A percentile compares a stretch with the other conserved stretches of the same genome.
Conservation (phyloP, 2,329 filamentous ascomycete species). For the Taxawa tesnikishii region DNA sequence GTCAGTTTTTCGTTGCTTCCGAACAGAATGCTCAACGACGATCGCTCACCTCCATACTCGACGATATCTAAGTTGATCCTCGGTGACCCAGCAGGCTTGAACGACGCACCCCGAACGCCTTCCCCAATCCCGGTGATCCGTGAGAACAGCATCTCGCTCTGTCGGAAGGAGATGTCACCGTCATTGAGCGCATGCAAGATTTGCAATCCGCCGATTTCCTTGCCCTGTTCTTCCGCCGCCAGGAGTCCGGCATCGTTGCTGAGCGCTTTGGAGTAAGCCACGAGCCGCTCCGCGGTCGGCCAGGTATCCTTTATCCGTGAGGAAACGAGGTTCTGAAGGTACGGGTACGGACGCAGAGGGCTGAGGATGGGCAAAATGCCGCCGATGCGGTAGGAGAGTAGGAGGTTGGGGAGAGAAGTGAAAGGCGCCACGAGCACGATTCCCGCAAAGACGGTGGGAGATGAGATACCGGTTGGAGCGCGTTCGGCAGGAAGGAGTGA, state of each 20-base stretch:
- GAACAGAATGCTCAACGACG: background rate
- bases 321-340: constrained; percentile 48
- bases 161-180: constrained; percentile 64
- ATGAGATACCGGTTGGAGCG: background rate
- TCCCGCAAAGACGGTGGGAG: constrained; percentile 55
- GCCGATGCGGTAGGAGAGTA: constrained; percentile 66
- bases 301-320: constrained; percentile 65
- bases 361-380: constrained; percentile 69
- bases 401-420: constrained; percentile 57
- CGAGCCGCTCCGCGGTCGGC: constrained; percentile 58
- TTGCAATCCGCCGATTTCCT: constrained; percentile 37
- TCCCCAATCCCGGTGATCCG: too few relatives aligned
- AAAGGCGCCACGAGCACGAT: constrained; percentile 73
- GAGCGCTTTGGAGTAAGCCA: constrained; percentile 48
- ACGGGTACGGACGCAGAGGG: constrained; percentile 57
- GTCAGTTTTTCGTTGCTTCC: constrained; percentile 9
- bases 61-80: constrained; percentile 30
- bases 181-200: constrained; percentile 76
- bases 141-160: constrained; percentile 23
- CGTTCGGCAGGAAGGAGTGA: constrained; percentile 1
- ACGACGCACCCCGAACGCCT: constrained; percentile 13
- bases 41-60: constrained; percentile 26
- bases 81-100: constrained; percentile 13
- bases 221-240: constrained; percentile 29
- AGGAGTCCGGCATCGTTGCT: constrained; percentile 14